These are phyloP conservation scores for Erysimum cheiranthoides DNA, from an alignment of 345 rosid species.

Conservation along the genomic window DNA sequence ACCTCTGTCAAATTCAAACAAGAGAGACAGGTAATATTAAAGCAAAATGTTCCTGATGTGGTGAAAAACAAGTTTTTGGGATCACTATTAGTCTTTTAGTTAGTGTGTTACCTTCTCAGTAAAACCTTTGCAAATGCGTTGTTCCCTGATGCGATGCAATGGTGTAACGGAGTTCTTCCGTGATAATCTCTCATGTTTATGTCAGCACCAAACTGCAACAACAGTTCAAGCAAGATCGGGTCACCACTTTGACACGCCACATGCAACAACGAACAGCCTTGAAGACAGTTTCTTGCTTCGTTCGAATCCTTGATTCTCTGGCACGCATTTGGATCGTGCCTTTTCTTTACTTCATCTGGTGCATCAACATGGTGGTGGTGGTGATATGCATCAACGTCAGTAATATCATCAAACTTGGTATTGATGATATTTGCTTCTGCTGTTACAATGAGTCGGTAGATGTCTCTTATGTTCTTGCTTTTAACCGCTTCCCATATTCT, in stretches of 20 bases:
- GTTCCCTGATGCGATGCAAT: constrained; percentile 64
- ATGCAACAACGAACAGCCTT: constrained; percentile 83
- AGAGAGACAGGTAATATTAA: background rate
- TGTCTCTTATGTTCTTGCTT: constrained; percentile 63
- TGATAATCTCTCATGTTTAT: constrained; percentile 71
- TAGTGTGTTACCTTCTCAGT: constrained; percentile 66
- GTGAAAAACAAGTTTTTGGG: background rate
- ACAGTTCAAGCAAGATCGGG: constrained; percentile 69
- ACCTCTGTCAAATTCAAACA: constrained; percentile 62
- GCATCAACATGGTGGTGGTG: constrained; percentile 49
- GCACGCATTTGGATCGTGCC: constrained; percentile 62
- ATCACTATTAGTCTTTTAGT: no score
- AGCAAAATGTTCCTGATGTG: constrained; percentile 1
- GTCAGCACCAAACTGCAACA: constrained; percentile 83
- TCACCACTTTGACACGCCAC: constrained; percentile 71
- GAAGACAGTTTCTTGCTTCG: constrained; percentile 69
- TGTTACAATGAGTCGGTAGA: constrained; percentile 67
- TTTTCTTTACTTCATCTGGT: constrained; percentile 42
- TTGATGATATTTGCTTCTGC: constrained; percentile 56
- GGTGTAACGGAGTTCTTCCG: constrained; percentile 87
- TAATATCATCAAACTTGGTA: constrained; percentile 62
- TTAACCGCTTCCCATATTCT: constrained; percentile 80
- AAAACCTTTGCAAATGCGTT: constrained; percentile 73
- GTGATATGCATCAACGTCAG: constrained; percentile 48
- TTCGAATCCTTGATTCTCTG: constrained; percentile 61